These are phyloP conservation scores for Trichoderma guizhouense DNA, from an alignment of 2,329 filamentous ascomycete species.

Conservation along the genomic window DNA sequence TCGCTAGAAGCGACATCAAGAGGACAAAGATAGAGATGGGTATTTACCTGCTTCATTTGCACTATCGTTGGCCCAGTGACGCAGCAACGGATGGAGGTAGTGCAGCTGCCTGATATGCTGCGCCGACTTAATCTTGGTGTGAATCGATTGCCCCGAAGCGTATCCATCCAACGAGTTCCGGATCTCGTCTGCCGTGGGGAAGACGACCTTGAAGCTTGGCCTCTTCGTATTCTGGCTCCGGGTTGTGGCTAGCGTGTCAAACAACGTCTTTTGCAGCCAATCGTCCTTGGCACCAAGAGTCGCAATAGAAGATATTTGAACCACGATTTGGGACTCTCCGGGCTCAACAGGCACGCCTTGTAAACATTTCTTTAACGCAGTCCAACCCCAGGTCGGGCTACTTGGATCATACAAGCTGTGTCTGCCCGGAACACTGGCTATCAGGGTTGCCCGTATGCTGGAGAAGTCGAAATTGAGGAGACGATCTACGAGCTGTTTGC, in stretches of 20 bases:
- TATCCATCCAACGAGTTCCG: slow-evolving; percentile 76
- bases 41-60: slow-evolving; percentile 32
- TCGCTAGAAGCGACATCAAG: background rate
- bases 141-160: slow-evolving; percentile 71
- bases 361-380: slow-evolving; percentile 60
- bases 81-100: slow-evolving; percentile 67
- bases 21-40: background rate
- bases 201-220: slow-evolving; percentile 67
- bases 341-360: slow-evolving; percentile 46
- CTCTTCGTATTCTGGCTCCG: slow-evolving; percentile 26
- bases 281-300: slow-evolving; percentile 67
- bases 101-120: slow-evolving; percentile 71
- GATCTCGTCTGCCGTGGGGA: slow-evolving; percentile 77
- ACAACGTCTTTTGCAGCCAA: slow-evolving; percentile 68
- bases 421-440: slow-evolving; percentile 75
- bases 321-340: slow-evolving; percentile 48
- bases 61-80: slow-evolving; percentile 70
- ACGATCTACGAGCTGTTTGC: slow-evolving; percentile 52
- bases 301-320: slow-evolving; percentile 77
- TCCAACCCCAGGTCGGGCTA: slow-evolving; percentile 74
- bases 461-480: slow-evolving; percentile 67
- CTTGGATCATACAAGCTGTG: slow-evolving; percentile 49
- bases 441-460: slow-evolving; percentile 62
- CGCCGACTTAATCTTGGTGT: slow-evolving; percentile 69
- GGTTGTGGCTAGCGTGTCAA: slow-evolving; percentile 44